phyloP scores from a whole-genome alignment of 2,329 filamentous ascomycete genomes.

The Penicillium hordei region DNA sequence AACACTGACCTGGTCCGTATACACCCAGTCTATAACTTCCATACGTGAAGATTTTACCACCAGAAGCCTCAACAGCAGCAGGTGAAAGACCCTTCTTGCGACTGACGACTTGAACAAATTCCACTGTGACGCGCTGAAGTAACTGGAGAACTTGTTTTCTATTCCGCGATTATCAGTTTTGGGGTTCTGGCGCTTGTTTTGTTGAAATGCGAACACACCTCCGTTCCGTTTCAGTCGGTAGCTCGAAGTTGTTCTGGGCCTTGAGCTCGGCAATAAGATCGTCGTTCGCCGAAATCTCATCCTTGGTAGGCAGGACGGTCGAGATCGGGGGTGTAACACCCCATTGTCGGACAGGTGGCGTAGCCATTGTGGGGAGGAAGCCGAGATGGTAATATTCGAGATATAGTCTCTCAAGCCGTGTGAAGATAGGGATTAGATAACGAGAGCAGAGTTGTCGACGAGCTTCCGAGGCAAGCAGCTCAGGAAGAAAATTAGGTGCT shows the following conservation, averaged over 20 bases:
- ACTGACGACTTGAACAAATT: constrained; percentile 83
- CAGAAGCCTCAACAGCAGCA: constrained; percentile 75
- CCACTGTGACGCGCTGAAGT: constrained; percentile 75
- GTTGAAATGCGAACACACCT: constrained; percentile 54
- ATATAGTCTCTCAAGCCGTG: not conserved
- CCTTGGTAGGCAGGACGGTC: constrained; percentile 68
- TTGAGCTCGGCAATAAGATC: constrained; percentile 81
- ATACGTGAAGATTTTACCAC: constrained; percentile 92
- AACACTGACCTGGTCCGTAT: constrained; percentile 68
- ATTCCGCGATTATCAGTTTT: constrained; percentile 8
- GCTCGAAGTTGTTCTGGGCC: constrained; percentile 88
- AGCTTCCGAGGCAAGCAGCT: not conserved
- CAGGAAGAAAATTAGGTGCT: not conserved
- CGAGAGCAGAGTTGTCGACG: not conserved
- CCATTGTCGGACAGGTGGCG: constrained; percentile 50
- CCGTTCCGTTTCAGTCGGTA: constrained; percentile 75
- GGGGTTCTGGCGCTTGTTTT: not conserved
- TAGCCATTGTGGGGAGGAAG: constrained; percentile 34
- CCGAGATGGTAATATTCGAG: not conserved
- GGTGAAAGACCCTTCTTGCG: constrained; percentile 71
- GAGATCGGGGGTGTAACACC: constrained; percentile 88
- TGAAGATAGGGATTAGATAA: constrained; percentile 22
- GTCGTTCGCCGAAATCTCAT: constrained; percentile 74
- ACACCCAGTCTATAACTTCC: constrained; percentile 94
- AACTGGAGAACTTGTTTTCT: constrained; percentile 72